Conservation (phyloP, 1,139 yeast genomes). For the Saccharomyces hybrid region DNA sequence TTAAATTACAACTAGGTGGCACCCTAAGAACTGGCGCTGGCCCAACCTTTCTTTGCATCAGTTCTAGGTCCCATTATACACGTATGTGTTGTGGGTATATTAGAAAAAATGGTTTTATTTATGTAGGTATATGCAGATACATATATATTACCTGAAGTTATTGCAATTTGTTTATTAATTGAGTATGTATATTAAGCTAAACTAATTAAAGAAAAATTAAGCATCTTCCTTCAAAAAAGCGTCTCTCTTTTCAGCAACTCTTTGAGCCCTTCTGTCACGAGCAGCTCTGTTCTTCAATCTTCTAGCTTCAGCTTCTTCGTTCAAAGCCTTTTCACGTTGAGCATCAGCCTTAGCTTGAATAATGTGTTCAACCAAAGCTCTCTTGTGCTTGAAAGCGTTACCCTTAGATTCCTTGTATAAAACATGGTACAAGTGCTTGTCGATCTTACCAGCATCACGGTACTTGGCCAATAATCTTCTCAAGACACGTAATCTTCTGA, state of each 20-base stretch:
- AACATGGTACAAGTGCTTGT: constrained; percentile 96
- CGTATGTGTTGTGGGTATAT: neutral
- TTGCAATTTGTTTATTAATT: neutral
- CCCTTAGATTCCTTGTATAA: constrained; percentile 98
- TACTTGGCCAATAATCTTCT: constrained; percentile 97
- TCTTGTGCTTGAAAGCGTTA: constrained; percentile 99
- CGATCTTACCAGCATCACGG: constrained; percentile 99
- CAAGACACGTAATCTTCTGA: constrained; percentile 99
- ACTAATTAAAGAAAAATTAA: constrained; percentile 19
- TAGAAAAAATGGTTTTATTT: neutral
- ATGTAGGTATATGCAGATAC: neutral
- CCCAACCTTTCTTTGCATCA: neutral
- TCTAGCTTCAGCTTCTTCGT: constrained; percentile 99
- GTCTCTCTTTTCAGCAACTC: constrained; percentile 96
- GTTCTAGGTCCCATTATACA: neutral
- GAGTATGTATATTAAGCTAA: neutral
- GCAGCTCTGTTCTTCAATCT: constrained; percentile 98
- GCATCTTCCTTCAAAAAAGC: constrained; percentile 62
- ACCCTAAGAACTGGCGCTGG: no score
- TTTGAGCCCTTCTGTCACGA: constrained; percentile 98
- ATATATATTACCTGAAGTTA: neutral
- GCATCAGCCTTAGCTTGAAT: constrained; percentile 99
- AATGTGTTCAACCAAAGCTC: constrained; percentile 98
- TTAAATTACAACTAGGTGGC: no score
- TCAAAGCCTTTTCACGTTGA: constrained; percentile 97